Conservation (phyloP, 2,329 filamentous ascomycete genomes). For the Neonectria neomacrospora region DNA sequence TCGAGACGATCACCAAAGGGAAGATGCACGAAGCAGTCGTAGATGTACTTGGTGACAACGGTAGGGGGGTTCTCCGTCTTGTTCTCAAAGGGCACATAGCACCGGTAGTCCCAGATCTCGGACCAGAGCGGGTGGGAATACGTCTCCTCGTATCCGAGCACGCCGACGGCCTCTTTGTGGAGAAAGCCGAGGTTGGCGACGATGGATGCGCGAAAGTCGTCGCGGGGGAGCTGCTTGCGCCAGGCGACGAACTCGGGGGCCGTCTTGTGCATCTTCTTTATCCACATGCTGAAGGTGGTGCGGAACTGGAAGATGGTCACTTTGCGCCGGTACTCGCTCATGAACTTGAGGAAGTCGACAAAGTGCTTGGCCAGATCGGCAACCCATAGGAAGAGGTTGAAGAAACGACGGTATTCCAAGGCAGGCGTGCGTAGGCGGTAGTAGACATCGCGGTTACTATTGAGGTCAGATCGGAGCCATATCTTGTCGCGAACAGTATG, state of each 20-base stretch:
- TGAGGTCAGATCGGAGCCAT: constrained; percentile 70
- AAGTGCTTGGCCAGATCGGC: constrained; percentile 77
- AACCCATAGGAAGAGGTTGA: constrained; percentile 75
- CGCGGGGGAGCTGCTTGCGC: constrained; percentile 58
- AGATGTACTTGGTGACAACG: constrained; percentile 76
- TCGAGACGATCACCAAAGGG: constrained; percentile 66
- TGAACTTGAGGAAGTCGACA: constrained; percentile 69
- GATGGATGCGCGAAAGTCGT: constrained; percentile 73
- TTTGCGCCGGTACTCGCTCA: constrained; percentile 43
- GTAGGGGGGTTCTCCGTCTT: constrained; percentile 55
- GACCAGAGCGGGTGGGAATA: constrained; percentile 62
- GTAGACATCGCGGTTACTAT: constrained; percentile 62
- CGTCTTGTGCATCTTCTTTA: constrained; percentile 56
- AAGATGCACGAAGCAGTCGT: constrained; percentile 71
- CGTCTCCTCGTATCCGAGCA: constrained; percentile 51
- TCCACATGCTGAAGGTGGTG: constrained; percentile 67
- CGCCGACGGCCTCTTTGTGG: constrained; percentile 69
- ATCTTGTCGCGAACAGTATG: constrained; percentile 64
- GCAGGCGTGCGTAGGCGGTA: constrained; percentile 71
- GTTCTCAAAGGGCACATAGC: constrained; percentile 45
- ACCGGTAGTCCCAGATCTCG: constrained; percentile 56
- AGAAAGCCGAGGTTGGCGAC: constrained; percentile 71
- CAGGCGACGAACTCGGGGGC: constrained; percentile 63
- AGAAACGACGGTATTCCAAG: constrained; percentile 70
- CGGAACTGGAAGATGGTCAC: constrained; percentile 69